A percentile compares a stretch with the other conserved stretches of the same genome.
Evolutionary conservation across 257 asterid species (phyloP).

Genomic region (Solanum appendiculatum): DNA sequence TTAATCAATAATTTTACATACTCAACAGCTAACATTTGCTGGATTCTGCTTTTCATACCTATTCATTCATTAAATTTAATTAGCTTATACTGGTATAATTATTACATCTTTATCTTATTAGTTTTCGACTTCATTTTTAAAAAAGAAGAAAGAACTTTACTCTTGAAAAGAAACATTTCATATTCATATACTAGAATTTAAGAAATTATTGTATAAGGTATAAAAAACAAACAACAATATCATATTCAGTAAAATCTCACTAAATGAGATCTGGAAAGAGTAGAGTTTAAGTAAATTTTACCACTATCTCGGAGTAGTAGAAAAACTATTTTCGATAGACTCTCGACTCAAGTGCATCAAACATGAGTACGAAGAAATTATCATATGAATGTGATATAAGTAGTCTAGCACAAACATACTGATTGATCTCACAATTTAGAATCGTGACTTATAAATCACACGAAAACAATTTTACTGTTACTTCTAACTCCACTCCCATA

Average conservation of each 20-base stretch:
- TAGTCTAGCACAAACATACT: background rate
- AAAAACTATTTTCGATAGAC: too few relatives aligned
- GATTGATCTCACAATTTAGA: background rate
- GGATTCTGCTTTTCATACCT: background rate
- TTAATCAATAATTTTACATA: background rate
- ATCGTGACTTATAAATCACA: background rate
- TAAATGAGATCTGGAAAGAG: too few relatives aligned
- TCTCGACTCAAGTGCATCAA: too few relatives aligned
- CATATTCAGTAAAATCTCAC: background rate
- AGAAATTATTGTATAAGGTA: background rate
- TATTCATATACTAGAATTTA: background rate
- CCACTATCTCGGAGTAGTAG: too few relatives aligned
- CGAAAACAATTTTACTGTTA: background rate
- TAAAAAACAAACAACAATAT: background rate
- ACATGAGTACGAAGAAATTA: too few relatives aligned
- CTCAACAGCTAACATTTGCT: slow-evolving; percentile 1
- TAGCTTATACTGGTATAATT: background rate
- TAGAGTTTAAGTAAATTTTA: too few relatives aligned
- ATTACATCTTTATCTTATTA: background rate
- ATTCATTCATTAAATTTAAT: background rate
- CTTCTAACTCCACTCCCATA: rapidly evolving
- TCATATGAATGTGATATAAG: background rate
- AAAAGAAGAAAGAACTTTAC: background rate
- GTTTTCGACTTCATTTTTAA: background rate
- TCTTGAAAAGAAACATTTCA: background rate